Evolutionary conservation across 2,329 filamentous ascomycete species (phyloP).

Genomic region (Periconia macrospinosa): DNA sequence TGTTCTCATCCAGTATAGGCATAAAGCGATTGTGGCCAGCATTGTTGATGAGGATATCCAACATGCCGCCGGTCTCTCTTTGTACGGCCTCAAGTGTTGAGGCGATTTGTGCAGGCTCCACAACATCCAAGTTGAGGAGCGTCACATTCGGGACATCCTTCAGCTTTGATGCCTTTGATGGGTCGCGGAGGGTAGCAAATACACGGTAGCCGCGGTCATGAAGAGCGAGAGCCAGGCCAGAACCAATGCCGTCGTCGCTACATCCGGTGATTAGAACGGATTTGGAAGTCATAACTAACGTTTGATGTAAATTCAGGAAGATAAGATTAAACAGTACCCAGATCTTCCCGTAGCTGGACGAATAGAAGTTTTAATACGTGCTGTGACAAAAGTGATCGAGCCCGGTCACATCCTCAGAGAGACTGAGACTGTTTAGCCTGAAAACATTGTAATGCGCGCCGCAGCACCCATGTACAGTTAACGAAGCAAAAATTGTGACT

Average conservation of each 20-base stretch:
- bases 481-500: no score
- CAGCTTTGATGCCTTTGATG: neutral
- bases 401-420: no score
- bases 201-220: conserved; percentile 38
- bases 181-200: conserved; percentile 45
- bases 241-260: conserved; percentile 45
- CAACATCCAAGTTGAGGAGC: conserved; percentile 51
- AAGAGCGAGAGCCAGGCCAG: conserved; percentile 33
- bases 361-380: no score
- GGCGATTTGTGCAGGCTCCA: conserved; percentile 47
- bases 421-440: no score
- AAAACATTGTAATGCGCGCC: no score
- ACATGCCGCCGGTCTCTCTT: conserved; percentile 4
- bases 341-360: no score
- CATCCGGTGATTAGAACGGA: conserved; percentile 22
- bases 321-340: no score
- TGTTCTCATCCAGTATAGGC: conserved; percentile 32
- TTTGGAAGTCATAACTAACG: no score
- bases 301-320: no score
- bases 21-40: conserved; percentile 36
- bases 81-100: conserved; percentile 48
- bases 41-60: conserved; percentile 45
- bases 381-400: no score
- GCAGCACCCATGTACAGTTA: no score
- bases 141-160: neutral